These are phyloP conservation scores for Hansfordia pulvinata DNA, from an alignment of 2,329 filamentous ascomycete genomes.

Conservation along the genomic window DNA sequence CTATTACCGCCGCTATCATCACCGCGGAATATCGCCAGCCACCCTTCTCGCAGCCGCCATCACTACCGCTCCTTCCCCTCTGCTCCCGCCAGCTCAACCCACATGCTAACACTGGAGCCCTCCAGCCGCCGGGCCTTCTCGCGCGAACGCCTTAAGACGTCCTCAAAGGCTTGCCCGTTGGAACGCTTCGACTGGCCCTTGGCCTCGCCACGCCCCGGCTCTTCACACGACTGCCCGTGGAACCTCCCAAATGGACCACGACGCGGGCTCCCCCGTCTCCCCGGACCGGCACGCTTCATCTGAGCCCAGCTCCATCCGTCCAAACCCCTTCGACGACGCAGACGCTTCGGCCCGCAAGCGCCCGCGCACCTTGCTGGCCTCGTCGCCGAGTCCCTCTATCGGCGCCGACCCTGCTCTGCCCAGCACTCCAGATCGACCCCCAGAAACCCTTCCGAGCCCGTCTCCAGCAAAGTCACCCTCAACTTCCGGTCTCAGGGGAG, in stretches of 20 bases:
- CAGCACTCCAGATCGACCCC: slow-evolving; percentile 25
- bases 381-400: slow-evolving; percentile 38
- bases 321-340: slow-evolving; percentile 50
- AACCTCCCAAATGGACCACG: slow-evolving; percentile 39
- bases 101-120: slow-evolving; percentile 42
- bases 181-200: no score
- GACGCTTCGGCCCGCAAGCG: slow-evolving; percentile 45
- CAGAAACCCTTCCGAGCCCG: slow-evolving; percentile 22
- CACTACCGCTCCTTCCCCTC: no score
- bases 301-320: slow-evolving; percentile 48
- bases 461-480: slow-evolving; percentile 46
- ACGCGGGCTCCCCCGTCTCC: slow-evolving; percentile 32
- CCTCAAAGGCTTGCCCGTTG: no score
- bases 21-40: no score
- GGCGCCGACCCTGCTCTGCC: slow-evolving; percentile 26
- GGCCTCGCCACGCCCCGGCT: slow-evolving; percentile 30
- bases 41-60: no score
- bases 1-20: no score
- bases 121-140: slow-evolving; percentile 36
- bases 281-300: slow-evolving; percentile 46
- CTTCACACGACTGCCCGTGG: slow-evolving; percentile 20
- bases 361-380: slow-evolving; percentile 43
- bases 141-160: slow-evolving; percentile 32
- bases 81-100: slow-evolving; percentile 16
- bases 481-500: slow-evolving; percentile 37